Base-by-base conservation (phyloP, 2,329 filamentous ascomycete species). In the Verticillium dahliae region DNA sequence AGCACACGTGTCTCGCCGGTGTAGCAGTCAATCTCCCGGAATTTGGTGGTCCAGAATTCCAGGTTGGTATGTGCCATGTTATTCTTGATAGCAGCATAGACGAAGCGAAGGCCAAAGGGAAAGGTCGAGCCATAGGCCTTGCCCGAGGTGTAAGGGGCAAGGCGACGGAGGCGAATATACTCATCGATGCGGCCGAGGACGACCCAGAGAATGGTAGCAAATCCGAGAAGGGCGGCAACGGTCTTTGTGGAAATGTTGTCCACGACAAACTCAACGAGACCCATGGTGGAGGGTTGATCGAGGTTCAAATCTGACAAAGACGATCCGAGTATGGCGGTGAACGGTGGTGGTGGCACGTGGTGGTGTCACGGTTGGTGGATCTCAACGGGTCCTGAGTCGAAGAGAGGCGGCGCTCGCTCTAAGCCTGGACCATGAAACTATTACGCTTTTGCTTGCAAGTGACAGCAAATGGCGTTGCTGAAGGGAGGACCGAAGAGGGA, bases 31-130 rank as follows among this genome's bases (percentile, higher is more conserved):
- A 74, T 73, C 9, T 65, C 57, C 18, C 68, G 68, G 68, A 92
- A 83, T 60, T 80, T 73, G 1, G 73, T 62, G 7, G 76, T 66
- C 88, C 90, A 96, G 63, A 84, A 78, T 56, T 87, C 80, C 35
- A 88, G 76, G 63, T 87, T 87, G 56, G 78, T 73, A 69, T 92
- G 76, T 0, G 74, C 70, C 57, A 79, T 72, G 7, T 81, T 81
- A 56, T 83, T 76, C 35, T 73, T 73, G 55, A 91, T 69, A n/a
- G 82, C 81, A n/a, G 74, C 70, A 67, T 76, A 79, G 37, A 92
- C 75, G 63, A 91, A 78, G 66, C 90, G 89, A 52, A 93, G 65
- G 56, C 88, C 90, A 78, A 76, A 1, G 84, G 84, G 6, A 78
- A 45, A 61, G 69, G 75, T 58, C 73, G 18, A 10, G n/a, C 5